Percentiles rank a stretch among this genome's conserved stretches.
phyloP scores from a whole-genome alignment of 371 early-diverging fungal genomes.

The Mortierella sp. region DNA sequence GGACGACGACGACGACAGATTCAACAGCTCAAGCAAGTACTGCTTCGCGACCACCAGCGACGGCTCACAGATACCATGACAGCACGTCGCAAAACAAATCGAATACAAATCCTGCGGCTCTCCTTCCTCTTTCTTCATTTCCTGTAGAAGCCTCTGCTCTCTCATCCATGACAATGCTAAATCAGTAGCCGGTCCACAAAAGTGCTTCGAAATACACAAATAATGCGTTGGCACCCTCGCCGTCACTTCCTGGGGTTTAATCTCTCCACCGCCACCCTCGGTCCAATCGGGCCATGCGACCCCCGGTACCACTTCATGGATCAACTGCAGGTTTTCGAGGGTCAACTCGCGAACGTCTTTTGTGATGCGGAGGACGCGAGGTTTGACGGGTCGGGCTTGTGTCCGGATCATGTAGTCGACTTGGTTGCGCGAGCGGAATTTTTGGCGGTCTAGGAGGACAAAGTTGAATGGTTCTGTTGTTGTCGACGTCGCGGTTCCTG shows the following conservation, averaged over 20 bases:
- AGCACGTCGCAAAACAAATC: conserved; percentile 53
- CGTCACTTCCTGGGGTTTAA: conserved; percentile 24
- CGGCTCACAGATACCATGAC: conserved; percentile 54
- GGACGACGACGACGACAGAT: background rate
- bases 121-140: background rate
- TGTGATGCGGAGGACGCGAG: conserved; percentile 53
- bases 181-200: conserved; percentile 51
- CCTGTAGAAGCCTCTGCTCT: conserved; percentile 16
- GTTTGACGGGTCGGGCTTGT: conserved; percentile 46
- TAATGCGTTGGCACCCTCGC: conserved; percentile 34
- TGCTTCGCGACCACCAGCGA: conserved; percentile 29
- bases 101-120: conserved; percentile 32
- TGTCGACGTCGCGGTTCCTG: background rate
- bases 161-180: conserved; percentile 40
- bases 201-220: conserved; percentile 51
- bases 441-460: conserved; percentile 50
- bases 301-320: conserved; percentile 45
- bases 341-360: conserved; percentile 42
- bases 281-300: conserved; percentile 39
- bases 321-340: conserved; percentile 39
- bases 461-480: conserved; percentile 39
- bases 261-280: conserved; percentile 30
- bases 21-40: conserved; percentile 32
- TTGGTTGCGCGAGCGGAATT: conserved; percentile 52
- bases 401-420: conserved; percentile 58